A percentile compares a stretch with the other conserved stretches of the same genome.
Evolutionary conservation across 2,329 filamentous ascomycete species (phyloP).

Genomic region (Graphilbum fragrans): DNA sequence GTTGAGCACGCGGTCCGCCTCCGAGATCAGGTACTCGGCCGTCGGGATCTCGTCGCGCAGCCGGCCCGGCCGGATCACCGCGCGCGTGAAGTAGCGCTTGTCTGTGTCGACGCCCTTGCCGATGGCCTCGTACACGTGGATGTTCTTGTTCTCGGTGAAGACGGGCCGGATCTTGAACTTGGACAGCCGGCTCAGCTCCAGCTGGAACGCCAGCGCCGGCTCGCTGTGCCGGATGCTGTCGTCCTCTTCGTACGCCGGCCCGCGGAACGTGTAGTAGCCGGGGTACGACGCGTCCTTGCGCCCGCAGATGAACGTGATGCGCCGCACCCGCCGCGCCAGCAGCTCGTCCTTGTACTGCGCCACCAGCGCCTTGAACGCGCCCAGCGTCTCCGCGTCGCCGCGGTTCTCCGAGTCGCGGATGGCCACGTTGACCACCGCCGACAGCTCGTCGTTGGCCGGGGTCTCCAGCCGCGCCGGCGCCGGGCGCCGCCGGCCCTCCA

Average conservation of each 20-base stretch:
- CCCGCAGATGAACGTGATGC: conserved; percentile 92
- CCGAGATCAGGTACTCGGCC: conserved; percentile 95
- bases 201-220: conserved; percentile 94
- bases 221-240: conserved; percentile 94
- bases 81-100: conserved; percentile 97
- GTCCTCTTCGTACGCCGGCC: conserved; percentile 79
- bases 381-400: conserved; percentile 69
- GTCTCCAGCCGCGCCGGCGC: conserved; percentile 40
- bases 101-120: conserved; percentile 92
- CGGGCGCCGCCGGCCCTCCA: conserved; percentile 60
- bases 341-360: conserved; percentile 76
- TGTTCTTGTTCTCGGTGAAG: conserved; percentile 98
- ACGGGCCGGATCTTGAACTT: conserved; percentile 98
- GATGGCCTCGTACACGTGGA: conserved; percentile 94
- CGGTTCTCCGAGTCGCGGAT: conserved; percentile 77
- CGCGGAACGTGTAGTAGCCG: conserved; percentile 97
- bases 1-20: conserved; percentile 91
- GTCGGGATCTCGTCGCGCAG: conserved; percentile 95
- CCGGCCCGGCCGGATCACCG: conserved; percentile 85
- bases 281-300: conserved; percentile 90
- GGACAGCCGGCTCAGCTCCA: conserved; percentile 82
- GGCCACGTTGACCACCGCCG: conserved; percentile 85
- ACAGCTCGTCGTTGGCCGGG: conserved; percentile 58
- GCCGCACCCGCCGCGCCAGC: conserved; percentile 66
- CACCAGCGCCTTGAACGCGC: conserved; percentile 64